Evolutionary conservation across 2,329 filamentous ascomycete species (phyloP), one percentile per base, ranked within the genome.

Genomic region (Cyclaneusma minus): DNA sequence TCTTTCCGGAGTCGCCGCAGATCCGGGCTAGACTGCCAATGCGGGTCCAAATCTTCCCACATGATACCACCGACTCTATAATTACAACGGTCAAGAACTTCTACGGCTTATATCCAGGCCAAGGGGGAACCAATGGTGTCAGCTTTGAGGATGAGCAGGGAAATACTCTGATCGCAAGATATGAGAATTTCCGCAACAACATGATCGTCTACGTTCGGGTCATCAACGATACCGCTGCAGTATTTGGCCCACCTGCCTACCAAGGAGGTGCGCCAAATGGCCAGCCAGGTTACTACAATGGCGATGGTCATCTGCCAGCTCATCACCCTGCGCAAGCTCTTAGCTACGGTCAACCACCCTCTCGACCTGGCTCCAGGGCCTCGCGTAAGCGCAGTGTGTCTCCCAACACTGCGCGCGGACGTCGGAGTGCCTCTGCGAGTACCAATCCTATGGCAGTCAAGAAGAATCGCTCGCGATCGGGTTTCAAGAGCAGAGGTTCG

Each of bases 41-140:
- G 69, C 65, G 79, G 44, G 79, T 87, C 28, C 80, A 91, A 45
- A 94, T 98, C 41, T 93, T 78, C 46, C 82, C 82, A 24, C 85
- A 95, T 53, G 89, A 98, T 59, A 85, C 82, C 27, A 95, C 87
- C 13, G 87, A 95, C 49, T 94, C 85, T 18, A 98, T 98, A 56
- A 82, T 95, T 37, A 89, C 84, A 9, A 95, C 89, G 2, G 87
- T 95, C 47, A 95, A 93, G 66, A 95, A 94, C 61, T 95, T 95
- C 58, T 95, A 93, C 49, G 89, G 89, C 34, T 67, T 98, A 39
- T 94, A 94, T 51, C 81, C 87, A 38, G 74, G 69, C 35, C 61
- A 64, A 18, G 56, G 55, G 35, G 67, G 70, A 40, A 71, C 70
- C 40, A 76, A 76, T 48, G 85, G 89, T 38, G 78, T 98, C 46